Evolutionary conservation across 1,284 basidiomycete genomes (phyloP), one percentile per base, ranked within the genome.

Genomic region (Trametes pubescens): DNA sequence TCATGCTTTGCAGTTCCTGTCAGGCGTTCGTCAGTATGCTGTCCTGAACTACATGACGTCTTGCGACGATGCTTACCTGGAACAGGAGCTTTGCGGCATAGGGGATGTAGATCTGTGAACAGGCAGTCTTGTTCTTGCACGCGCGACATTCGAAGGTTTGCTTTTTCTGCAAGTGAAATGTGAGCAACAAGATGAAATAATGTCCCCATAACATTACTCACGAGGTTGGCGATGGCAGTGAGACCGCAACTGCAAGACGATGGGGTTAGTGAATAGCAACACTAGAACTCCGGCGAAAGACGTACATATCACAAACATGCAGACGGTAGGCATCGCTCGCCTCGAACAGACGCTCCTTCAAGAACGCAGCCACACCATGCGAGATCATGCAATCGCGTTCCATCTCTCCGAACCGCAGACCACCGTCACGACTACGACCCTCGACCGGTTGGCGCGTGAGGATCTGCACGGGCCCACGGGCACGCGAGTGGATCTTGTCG

Each of bases 321-420:
- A 98, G 81, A 55, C 96, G 88, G 79, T 96, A 97, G n/a, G 94
- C 95, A 77, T 98, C 96, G 73, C 94, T 96, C 22, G 92, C 92
- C 79, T 95, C 95, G 73, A 95, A 96, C 76, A 97, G 82, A 69
- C 95, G 91, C 81, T 97, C 95, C 79, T 97, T 97, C 78, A 99
- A 79, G 89, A 99, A 99, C 2, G 89, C 94, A 40, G 98, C 97
- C 69, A 99, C 96, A 78, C 98, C 98, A 82, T 99, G 98, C 43
- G 97, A 98, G 69, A 99, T 98, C 98, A 99, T 99, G 79, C 97
- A 99, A 88, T 99, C 96, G 78, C 95, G 93, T 78, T 99, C 97
- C 98, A 99, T 99, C 86, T 99, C 98, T 84, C 97, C 98, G 86
- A 99, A 99, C 73, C 98, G 95, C 70, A 99, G 81, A 78, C 98